Base-by-base conservation (phyloP, 1,139 yeast species). In the Schizosaccharomyces versatilis region DNA sequence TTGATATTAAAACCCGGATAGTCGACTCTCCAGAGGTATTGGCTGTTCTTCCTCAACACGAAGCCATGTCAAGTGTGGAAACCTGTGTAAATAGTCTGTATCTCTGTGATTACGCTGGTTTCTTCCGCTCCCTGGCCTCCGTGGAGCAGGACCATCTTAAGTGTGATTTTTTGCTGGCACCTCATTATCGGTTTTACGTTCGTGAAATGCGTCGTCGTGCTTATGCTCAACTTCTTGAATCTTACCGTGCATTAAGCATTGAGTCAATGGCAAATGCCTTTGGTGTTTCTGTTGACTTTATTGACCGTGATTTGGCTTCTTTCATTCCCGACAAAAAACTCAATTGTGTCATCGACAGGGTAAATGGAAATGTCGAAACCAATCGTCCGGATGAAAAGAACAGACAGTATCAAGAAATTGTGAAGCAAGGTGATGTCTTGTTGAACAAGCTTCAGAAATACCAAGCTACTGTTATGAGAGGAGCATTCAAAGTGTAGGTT, bases 201-300 rank as follows among this genome's bases (percentile, higher is more conserved):
- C 77, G 97, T 59, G 98, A 90, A 69, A 78, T 93, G 81, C 78
- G 98, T 69, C 80, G 95, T 67, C 86, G 85, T 69, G 96, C 95
- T 1, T 93, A 93, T 66, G 80, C 94, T 1, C 99, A 90, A 69
- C 74, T 93, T 63, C 75, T 93, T 64, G 97, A 93, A 68, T 83
- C 95, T 61, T 93, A 93, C 73, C 85, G 85, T 70, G 82, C 95
- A 1, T 73, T 93, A 62, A 83, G 94, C 38, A 69, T 88, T 62
- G 81, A 81, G 67, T 82, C 94, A 42, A 90, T 93, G 97, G 96
- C 98, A 15, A 79, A 78, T 60, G 85, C 85, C 55, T 93, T 93
- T 71, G 93, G 93, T 58, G 93, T 93, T 38, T 73, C 82, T 54
- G 81, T 81, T 57, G 93, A 82, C 55, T 93, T 88, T 65, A 72